Evolutionary conservation across 768 basidiomycete genomes (phyloP).

Genomic region (Boletus rubescentipes): DNA sequence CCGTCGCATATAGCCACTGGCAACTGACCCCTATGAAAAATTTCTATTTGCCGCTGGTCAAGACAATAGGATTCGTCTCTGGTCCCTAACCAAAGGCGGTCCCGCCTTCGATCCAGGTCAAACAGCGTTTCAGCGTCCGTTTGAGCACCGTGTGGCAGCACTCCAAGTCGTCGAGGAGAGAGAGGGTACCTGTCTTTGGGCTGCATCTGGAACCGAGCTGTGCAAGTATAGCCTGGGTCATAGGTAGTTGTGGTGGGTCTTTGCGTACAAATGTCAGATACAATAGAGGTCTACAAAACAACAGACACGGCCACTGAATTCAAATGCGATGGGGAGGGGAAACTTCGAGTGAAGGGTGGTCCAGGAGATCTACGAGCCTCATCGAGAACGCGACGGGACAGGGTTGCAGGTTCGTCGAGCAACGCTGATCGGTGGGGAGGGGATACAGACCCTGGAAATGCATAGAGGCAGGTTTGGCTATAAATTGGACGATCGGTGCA

Average conservation of each 20-base stretch:
- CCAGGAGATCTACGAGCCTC: conserved; percentile 19
- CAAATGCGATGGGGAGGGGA: background rate
- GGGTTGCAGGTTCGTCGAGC: conserved; percentile 1
- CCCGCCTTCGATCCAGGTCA: conserved; percentile 20
- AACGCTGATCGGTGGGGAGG: background rate
- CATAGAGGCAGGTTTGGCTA: background rate
- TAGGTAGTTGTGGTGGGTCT: background rate
- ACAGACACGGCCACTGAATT: background rate
- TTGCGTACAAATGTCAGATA: conserved; percentile 1
- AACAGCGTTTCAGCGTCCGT: conserved; percentile 33
- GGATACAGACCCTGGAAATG: background rate
- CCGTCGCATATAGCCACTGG: conserved; percentile 51
- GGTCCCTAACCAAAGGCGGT: conserved; percentile 62
- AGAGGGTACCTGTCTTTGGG: conserved; percentile 51
- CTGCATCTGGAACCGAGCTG: conserved; percentile 44
- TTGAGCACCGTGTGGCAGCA: conserved; percentile 42
- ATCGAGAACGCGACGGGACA: conserved; percentile 23
- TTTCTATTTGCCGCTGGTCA: conserved; percentile 70
- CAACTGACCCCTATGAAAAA: conserved; percentile 53
- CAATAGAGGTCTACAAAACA: conserved; percentile 14
- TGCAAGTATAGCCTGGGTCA: conserved; percentile 53
- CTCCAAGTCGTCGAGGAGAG: conserved; percentile 50
- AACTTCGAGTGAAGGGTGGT: background rate
- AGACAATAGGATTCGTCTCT: conserved; percentile 61
- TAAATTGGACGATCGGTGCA: background rate